These are phyloP conservation scores for Penicillium parvum DNA, from an alignment of 495 filamentous ascomycete species.

Conservation along the genomic window DNA sequence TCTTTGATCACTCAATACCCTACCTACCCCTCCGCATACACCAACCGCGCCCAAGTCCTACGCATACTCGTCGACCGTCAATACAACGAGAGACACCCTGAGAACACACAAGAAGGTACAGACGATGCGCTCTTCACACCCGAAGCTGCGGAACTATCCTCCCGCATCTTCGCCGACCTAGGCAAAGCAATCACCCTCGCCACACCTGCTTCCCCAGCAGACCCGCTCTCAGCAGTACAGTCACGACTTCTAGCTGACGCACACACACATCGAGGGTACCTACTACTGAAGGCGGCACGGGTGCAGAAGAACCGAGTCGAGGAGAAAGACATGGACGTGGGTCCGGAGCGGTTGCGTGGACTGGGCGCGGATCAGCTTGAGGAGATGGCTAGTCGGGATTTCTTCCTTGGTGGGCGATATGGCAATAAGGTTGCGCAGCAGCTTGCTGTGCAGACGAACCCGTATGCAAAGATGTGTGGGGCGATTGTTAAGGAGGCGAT, in stretches of 20 bases:
- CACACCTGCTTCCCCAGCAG: conserved; percentile 45
- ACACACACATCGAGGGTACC: conserved; percentile 71
- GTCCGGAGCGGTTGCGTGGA: conserved; percentile 31
- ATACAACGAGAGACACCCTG: conserved; percentile 6
- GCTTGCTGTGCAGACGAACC: conserved; percentile 76
- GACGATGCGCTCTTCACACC: conserved; percentile 19
- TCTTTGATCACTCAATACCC: conserved; percentile 55
- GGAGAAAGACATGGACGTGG: background rate
- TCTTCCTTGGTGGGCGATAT: conserved; percentile 69
- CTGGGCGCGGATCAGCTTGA: conserved; percentile 57
- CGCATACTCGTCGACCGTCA: conserved; percentile 44
- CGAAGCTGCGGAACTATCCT: conserved; percentile 15
- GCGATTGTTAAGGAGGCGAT: conserved; percentile 82
- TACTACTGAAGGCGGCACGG: conserved; percentile 63
- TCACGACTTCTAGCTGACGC: conserved; percentile 63
- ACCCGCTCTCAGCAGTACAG: conserved; percentile 54
- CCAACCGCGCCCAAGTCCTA: conserved; percentile 71
- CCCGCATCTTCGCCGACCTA: conserved; percentile 56
- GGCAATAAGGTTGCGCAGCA: conserved; percentile 74
- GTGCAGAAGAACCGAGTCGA: conserved; percentile 19
- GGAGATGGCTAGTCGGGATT: conserved; percentile 67
- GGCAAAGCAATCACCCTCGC: conserved; percentile 63
- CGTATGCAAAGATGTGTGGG: conserved; percentile 84
- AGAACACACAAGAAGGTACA: background rate
- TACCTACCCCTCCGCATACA: conserved; percentile 66